Percentiles rank a stretch among this genome's conserved stretches.
These are phyloP conservation scores for Aphanomyces stellatus DNA, from an alignment of 352 stramenopile genomes.

Conservation along the genomic window DNA sequence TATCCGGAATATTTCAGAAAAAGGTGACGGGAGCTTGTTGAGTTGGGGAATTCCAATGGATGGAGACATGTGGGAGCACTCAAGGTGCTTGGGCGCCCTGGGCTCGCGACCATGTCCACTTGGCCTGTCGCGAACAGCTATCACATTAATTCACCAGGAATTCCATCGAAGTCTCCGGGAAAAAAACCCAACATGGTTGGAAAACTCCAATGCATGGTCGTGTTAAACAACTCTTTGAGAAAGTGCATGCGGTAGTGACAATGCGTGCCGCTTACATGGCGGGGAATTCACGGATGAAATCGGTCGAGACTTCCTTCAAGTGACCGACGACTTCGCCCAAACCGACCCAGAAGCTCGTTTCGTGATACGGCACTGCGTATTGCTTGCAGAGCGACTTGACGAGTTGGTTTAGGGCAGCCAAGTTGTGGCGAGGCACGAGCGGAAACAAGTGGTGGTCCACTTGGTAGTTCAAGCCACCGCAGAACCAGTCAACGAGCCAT, in stretches of 20 bases:
- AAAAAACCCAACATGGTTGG: too few species aligned
- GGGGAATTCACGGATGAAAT: slow-evolving; percentile 96
- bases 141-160: too few species aligned
- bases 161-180: too few species aligned
- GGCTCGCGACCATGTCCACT: too few species aligned
- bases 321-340: slow-evolving; percentile 93
- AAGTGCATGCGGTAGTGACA: not conserved
- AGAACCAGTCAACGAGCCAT: slow-evolving; percentile 97
- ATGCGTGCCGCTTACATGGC: slow-evolving; percentile 89
- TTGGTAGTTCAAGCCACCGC: slow-evolving; percentile 97
- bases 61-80: too few species aligned
- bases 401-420: slow-evolving; percentile 89
- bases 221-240: too few species aligned
- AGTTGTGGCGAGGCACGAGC: slow-evolving; percentile 94
- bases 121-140: too few species aligned
- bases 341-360: slow-evolving; percentile 90
- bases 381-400: slow-evolving; percentile 97
- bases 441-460: slow-evolving; percentile 99
- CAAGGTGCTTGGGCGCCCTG: too few species aligned
- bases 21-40: too few species aligned
- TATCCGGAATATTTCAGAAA: too few species aligned
- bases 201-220: too few species aligned
- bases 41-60: too few species aligned
- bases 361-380: slow-evolving; percentile 94
- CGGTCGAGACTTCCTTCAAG: slow-evolving; percentile 87